These are phyloP conservation scores for Saturnispora sanitii DNA, from an alignment of 805 yeast genomes.

Conservation along the genomic window DNA sequence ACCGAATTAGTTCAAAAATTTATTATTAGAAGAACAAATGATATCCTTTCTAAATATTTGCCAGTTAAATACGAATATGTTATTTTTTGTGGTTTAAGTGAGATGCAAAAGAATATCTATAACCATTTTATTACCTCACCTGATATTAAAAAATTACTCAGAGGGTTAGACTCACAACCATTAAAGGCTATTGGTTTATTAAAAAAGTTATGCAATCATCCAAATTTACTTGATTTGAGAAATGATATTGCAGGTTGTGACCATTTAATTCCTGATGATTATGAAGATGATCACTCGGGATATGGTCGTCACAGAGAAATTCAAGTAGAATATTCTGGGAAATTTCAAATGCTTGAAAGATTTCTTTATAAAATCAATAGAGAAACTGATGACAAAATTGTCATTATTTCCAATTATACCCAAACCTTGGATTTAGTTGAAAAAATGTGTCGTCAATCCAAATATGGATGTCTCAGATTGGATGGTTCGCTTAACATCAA, in stretches of 20 bases:
- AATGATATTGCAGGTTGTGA: constrained; percentile 69
- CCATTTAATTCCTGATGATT: constrained; percentile 64
- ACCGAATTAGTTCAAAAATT: constrained; percentile 74
- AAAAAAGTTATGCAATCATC: constrained; percentile 91
- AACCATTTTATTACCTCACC: constrained; percentile 69
- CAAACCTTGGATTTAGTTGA: constrained; percentile 90
- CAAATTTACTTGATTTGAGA: constrained; percentile 69
- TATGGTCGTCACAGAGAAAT: constrained; percentile 60
- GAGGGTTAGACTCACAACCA: constrained; percentile 69
- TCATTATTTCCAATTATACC: constrained; percentile 87
- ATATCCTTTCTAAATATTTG: constrained; percentile 82
- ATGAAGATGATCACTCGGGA: constrained; percentile 33
- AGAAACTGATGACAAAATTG: constrained; percentile 92
- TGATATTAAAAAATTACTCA: constrained; percentile 56
- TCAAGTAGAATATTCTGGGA: constrained; percentile 78
- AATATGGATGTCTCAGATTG: constrained; percentile 70
- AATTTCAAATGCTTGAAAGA: constrained; percentile 74
- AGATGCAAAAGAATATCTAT: constrained; percentile 65
- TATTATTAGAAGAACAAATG: constrained; percentile 92
- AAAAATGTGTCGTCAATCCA: constrained; percentile 62
- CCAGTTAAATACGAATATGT: constrained; percentile 97
- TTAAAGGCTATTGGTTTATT: constrained; percentile 80
- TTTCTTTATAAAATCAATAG: constrained; percentile 65
- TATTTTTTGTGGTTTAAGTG: constrained; percentile 77
- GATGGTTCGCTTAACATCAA: constrained; percentile 92